Conservation (phyloP, 257 asterid genomes). For the Nicotiana tabacum region DNA sequence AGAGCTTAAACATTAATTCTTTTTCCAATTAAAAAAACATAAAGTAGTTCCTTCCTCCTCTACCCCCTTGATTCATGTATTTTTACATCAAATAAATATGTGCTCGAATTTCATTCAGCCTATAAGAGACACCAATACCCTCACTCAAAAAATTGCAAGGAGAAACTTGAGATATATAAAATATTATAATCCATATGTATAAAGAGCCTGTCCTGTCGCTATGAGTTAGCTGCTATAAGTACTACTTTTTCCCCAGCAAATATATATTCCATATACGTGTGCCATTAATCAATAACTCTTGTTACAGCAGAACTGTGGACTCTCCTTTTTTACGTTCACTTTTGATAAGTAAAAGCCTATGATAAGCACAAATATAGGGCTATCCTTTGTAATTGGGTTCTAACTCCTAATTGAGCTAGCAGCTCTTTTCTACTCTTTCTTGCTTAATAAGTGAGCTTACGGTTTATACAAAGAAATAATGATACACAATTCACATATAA, state of each 20-base stretch:
- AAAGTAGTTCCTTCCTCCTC: neutral
- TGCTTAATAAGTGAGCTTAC: neutral
- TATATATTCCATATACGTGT: neutral
- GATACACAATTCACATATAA: neutral
- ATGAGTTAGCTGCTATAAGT: neutral
- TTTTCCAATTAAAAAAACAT: neutral
- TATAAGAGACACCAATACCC: neutral
- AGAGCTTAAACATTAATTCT: neutral
- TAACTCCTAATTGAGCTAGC: neutral
- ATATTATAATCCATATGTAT: neutral
- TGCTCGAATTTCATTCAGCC: neutral
- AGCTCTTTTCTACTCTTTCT: neutral
- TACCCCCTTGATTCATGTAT: neutral
- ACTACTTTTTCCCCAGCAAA: neutral
- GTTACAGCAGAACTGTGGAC: neutral
- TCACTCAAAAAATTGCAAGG: neutral
- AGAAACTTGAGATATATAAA: neutral
- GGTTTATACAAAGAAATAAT: neutral
- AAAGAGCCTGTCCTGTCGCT: neutral
- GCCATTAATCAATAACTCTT: neutral
- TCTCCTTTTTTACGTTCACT: neutral
- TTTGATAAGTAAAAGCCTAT: neutral
- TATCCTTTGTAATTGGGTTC: neutral
- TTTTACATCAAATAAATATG: neutral
- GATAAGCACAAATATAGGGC: neutral